phyloP scores from a whole-genome alignment of 1,139 yeast genomes.

The Kurtzmaniella quercitrusa region DNA sequence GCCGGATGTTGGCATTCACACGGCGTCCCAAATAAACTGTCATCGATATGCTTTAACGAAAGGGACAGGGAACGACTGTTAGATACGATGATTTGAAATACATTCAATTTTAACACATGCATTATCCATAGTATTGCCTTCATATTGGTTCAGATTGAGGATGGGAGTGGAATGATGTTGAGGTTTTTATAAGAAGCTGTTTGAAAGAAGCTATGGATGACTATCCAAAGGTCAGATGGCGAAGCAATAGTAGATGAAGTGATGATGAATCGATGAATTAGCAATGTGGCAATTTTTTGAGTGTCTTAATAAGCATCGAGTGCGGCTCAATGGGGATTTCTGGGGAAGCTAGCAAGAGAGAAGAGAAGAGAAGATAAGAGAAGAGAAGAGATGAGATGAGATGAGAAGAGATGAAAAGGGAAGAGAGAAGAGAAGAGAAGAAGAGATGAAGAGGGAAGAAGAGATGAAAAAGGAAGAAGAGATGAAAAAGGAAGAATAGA shows the following conservation, averaged over 20 bases:
- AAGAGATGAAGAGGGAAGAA: neutral
- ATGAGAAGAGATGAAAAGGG: neutral
- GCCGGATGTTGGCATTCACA: constrained; percentile 16
- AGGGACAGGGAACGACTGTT: constrained; percentile 32
- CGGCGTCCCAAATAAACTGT: constrained; percentile 32
- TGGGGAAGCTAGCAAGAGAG: too few relatives aligned
- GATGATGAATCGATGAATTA: too few relatives aligned
- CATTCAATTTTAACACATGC: constrained; percentile 35
- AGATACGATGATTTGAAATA: constrained; percentile 33
- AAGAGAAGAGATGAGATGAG: too few relatives aligned
- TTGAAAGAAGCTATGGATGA: too few relatives aligned
- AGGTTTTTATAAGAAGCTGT: too few relatives aligned
- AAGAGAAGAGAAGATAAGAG: too few relatives aligned
- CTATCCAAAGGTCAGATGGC: too few relatives aligned
- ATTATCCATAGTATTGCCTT: constrained; percentile 29
- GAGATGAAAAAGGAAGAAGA: neutral
- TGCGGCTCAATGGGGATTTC: too few relatives aligned
- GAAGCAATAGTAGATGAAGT: too few relatives aligned
- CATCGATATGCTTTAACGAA: constrained; percentile 30
- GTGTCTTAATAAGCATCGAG: too few relatives aligned
- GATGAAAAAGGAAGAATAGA: neutral
- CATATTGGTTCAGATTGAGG: constrained; percentile 18
- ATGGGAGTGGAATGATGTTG: too few relatives aligned
- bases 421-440: neutral
- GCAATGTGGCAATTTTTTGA: too few relatives aligned